Evolutionary conservation across 1,139 yeast genomes (phyloP).

Genomic region (Magnusiomyces suaveolens): DNA sequence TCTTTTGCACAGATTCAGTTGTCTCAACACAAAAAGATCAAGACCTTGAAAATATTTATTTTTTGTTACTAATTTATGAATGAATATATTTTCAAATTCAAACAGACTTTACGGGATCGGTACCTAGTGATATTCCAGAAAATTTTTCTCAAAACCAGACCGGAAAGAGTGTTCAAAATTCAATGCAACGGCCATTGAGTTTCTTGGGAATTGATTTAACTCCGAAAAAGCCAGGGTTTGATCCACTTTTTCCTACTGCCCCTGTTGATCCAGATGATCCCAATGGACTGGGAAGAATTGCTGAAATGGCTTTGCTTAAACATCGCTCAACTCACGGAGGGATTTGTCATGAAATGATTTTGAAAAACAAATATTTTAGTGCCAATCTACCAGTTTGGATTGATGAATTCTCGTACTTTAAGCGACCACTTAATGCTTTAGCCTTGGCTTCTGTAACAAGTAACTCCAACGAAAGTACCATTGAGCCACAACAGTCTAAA

Average conservation of each 20-base stretch:
- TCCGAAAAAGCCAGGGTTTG: not conserved
- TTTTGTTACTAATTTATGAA: not conserved
- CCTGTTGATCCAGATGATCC: not conserved
- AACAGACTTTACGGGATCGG: slow-evolving; percentile 11
- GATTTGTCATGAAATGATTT: slow-evolving; percentile 26
- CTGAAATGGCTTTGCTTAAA: not conserved
- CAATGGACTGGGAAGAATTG: not conserved
- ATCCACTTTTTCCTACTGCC: not conserved
- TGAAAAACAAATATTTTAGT: slow-evolving; percentile 34
- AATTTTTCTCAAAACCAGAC: not conserved
- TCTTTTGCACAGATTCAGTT: not conserved
- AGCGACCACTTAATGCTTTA: not conserved
- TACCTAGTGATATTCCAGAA: slow-evolving; percentile 12
- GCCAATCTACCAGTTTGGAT: slow-evolving; percentile 35
- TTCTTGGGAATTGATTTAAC: not conserved
- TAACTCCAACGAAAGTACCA: not conserved
- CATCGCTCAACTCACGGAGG: slow-evolving; percentile 27
- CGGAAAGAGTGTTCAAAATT: not conserved
- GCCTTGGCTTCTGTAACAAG: not conserved
- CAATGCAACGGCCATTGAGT: not conserved
- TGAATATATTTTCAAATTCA: not conserved
- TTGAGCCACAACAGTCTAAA: no score
- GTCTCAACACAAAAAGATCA: not conserved
- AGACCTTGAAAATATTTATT: not conserved
- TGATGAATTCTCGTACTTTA: slow-evolving; percentile 32